phyloP scores from a whole-genome alignment of 768 basidiomycete genomes.

The Mrakia gelida region DNA sequence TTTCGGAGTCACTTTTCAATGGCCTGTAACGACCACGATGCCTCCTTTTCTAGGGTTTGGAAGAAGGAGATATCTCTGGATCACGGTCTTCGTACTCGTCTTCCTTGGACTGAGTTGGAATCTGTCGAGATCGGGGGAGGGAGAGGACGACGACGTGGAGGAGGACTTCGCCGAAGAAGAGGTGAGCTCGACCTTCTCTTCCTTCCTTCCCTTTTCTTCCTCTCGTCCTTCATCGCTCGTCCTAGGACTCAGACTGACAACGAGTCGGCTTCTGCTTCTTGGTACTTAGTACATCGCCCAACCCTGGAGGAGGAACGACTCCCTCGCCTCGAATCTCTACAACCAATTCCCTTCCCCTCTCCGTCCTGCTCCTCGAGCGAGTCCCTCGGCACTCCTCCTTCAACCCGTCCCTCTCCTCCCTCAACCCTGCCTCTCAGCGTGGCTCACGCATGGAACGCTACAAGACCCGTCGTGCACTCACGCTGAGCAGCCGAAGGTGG shows the following conservation, averaged over 20 bases:
- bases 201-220: neutral
- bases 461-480: neutral
- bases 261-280: too few relatives aligned
- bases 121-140: neutral
- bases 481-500: neutral
- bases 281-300: too few relatives aligned
- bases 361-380: neutral
- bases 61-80: neutral
- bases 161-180: neutral
- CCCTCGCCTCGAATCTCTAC: neutral
- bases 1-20: neutral
- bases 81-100: neutral
- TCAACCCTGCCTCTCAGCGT: neutral
- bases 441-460: neutral
- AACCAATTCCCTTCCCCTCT: neutral
- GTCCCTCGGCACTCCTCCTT: neutral
- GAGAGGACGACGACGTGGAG: neutral
- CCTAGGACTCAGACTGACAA: neutral
- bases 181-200: neutral
- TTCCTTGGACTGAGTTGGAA: neutral
- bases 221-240: neutral
- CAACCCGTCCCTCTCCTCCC: constrained; percentile 1
- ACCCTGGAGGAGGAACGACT: neutral
- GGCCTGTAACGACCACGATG: neutral
- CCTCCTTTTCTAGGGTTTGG: neutral